Evolutionary conservation across 2,329 filamentous ascomycete species (phyloP).

Genomic region (Clarireedia paspali): DNA sequence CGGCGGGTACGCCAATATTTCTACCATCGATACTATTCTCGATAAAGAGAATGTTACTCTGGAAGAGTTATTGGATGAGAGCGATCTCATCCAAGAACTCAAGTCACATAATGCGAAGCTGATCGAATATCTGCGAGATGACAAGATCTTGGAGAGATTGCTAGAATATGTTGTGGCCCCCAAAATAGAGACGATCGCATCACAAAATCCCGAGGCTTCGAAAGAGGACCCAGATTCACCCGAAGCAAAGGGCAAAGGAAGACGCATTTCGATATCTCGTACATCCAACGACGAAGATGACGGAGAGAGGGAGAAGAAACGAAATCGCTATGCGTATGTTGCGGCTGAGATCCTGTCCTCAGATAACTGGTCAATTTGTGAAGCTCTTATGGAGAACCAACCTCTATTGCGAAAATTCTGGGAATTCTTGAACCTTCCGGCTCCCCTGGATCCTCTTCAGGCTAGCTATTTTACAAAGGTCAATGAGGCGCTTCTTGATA

Average conservation of each 20-base stretch:
- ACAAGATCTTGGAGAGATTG: conserved; percentile 73
- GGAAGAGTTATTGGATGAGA: conserved; percentile 92
- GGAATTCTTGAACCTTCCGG: conserved; percentile 76
- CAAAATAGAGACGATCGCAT: conserved; percentile 50
- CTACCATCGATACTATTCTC: conserved; percentile 91
- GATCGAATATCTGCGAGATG: conserved; percentile 89
- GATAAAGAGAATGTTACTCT: conserved; percentile 92
- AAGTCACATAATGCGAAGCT: conserved; percentile 98
- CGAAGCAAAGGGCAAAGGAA: conserved; percentile 39
- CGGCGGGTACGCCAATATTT: conserved; percentile 96
- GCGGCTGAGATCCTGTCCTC: conserved; percentile 90
- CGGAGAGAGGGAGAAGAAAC: conserved; percentile 81
- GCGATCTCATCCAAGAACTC: conserved; percentile 91
- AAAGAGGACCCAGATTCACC: conserved; percentile 44
- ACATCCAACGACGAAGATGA: conserved; percentile 43
- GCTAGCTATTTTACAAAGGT: conserved; percentile 98
- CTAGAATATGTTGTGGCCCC: conserved; percentile 89
- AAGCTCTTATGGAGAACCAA: conserved; percentile 81
- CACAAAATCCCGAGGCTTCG: conserved; percentile 44
- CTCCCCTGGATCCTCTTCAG: conserved; percentile 84
- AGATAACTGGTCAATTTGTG: conserved; percentile 94
- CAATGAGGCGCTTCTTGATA: conserved; percentile 94
- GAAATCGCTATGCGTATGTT: conserved; percentile 89
- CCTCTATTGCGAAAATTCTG: conserved; percentile 77
- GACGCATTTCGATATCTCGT: conserved; percentile 44